Percentiles rank a stretch among this genome's conserved stretches.
These are phyloP conservation scores for Lycium barbarum DNA, from an alignment of 257 asterid genomes.

Conservation along the genomic window DNA sequence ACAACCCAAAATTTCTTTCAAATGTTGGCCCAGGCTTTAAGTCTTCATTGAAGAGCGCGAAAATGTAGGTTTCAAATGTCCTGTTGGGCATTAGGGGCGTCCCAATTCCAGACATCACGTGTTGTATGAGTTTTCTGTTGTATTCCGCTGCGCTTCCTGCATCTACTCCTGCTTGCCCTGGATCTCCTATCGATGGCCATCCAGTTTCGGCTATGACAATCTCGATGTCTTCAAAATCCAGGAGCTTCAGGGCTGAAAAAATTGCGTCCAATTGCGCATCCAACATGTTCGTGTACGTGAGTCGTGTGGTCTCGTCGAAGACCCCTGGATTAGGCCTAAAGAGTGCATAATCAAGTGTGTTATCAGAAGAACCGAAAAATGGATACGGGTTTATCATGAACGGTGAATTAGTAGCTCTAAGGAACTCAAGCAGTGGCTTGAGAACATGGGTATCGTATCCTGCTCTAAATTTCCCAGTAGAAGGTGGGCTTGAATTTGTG, in stretches of 20 bases:
- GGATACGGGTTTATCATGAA: conserved; percentile 57
- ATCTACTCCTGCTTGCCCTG: conserved; percentile 51
- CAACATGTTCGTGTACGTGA: conserved; percentile 52
- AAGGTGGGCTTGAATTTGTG: conserved; percentile 67
- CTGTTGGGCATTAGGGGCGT: conserved; percentile 59
- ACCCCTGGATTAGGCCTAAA: conserved; percentile 54
- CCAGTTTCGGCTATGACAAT: conserved; percentile 62
- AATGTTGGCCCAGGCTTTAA: conserved; percentile 71
- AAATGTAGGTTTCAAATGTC: conserved; percentile 54
- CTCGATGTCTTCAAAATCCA: conserved; percentile 46
- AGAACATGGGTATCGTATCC: conserved; percentile 54
- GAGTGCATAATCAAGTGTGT: conserved; percentile 50
- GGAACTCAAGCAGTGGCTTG: conserved; percentile 53
- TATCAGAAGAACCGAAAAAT: conserved; percentile 47
- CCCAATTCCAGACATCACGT: conserved; percentile 49
- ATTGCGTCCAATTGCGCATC: conserved; percentile 57
- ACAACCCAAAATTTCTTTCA: conserved; percentile 75
- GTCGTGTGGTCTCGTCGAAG: conserved; percentile 43
- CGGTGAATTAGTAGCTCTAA: conserved; percentile 54
- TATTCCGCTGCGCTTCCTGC: conserved; percentile 46
- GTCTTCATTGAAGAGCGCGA: conserved; percentile 64
- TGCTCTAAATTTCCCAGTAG: conserved; percentile 50
- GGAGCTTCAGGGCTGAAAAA: conserved; percentile 47
- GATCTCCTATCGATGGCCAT: conserved; percentile 59
- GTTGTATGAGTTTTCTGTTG: conserved; percentile 50